Evolutionary conservation across 208 protist genomes (phyloP), one percentile per base, ranked within the genome.

Genomic region (Trypanosoma rangeli): DNA sequence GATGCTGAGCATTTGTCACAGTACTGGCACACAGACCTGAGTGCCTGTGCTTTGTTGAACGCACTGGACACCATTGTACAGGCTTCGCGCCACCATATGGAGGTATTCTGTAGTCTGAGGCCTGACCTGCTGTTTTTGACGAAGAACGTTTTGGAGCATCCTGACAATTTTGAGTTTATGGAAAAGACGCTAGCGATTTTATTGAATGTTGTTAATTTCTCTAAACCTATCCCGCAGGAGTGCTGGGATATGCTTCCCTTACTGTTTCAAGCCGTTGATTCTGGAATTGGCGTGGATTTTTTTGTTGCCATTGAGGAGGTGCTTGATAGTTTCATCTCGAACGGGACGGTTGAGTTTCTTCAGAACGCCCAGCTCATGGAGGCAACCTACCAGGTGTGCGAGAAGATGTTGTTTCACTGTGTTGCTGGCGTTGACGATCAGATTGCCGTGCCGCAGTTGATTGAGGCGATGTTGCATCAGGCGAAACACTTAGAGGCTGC

Each of bases 391-490:
- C 44, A 76, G 55, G 69, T 72, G 28, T 96, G 91, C 64, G 73
- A 91, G 44, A 96, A 96, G 76, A 92, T 96, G 80, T 79, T 96
- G 15, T 78, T 92, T 52, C 78, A 80, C 2, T 75, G 77, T 7
- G 82, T 84, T 20, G 86, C 76, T 68, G 73, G 52, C 2, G 20
- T 70, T 10, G 78, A 85, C 53, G 87, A 87, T 70, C 77, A 85
- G 50, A 76, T 86, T 50, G 88, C 84, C 3, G 75, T 87, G 0
- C 73, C 91, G 39, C 83, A 93, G 79, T 81, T 96, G 20, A 87
- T 96, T 52, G 86, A 94, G 68, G 88, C 86, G 33, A 82, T 96
- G 84, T 74, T 96, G 37, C 91, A 96, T 72, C 87, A 90, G 29
- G 78, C 86, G n/a, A 96, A 94, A 77, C 77, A 82, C 13, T 70